phyloP scores from a whole-genome alignment of 192 early-diverging fungal genomes.

The Backusella tarrabulga region DNA sequence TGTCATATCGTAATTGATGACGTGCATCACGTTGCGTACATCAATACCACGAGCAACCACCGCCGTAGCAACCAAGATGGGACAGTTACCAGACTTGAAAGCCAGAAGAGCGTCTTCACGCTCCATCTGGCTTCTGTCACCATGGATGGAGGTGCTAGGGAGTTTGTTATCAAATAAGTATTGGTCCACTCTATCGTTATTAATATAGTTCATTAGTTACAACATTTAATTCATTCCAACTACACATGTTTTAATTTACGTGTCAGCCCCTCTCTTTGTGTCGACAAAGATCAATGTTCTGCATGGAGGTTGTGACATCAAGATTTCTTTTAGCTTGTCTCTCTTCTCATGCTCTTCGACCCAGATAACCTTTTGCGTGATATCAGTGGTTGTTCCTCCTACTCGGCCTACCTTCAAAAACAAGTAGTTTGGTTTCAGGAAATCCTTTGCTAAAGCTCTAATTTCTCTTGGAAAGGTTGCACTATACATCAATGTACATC shows the following conservation, averaged over 20 bases:
- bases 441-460: slow-evolving; percentile 58
- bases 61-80: slow-evolving; percentile 89
- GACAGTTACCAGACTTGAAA: slow-evolving; percentile 64
- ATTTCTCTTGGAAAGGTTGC: slow-evolving; percentile 84
- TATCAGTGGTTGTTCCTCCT: slow-evolving; percentile 58
- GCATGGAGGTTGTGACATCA: slow-evolving; percentile 46
- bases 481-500: slow-evolving; percentile 90
- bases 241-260: slow-evolving; percentile 12
- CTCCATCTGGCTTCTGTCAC: slow-evolving; percentile 68
- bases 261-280: slow-evolving; percentile 79
- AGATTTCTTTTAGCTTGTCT: slow-evolving; percentile 45
- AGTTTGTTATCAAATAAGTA: slow-evolving; percentile 64
- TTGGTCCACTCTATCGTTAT: slow-evolving; percentile 49
- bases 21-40: slow-evolving; percentile 87
- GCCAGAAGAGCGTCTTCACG: slow-evolving; percentile 66
- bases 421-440: slow-evolving; percentile 61
- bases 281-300: slow-evolving; percentile 83
- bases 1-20: slow-evolving; percentile 88
- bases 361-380: slow-evolving; percentile 62
- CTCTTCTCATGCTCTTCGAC: slow-evolving; percentile 32
- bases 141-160: slow-evolving; percentile 53
- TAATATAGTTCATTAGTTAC: background rate
- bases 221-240: background rate
- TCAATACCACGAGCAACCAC: slow-evolving; percentile 97
- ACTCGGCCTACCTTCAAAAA: slow-evolving; percentile 67